Evolutionary conservation across 495 filamentous ascomycete species (phyloP), one percentile per base, ranked within the genome.

Genomic region (Cercophora scortea): DNA sequence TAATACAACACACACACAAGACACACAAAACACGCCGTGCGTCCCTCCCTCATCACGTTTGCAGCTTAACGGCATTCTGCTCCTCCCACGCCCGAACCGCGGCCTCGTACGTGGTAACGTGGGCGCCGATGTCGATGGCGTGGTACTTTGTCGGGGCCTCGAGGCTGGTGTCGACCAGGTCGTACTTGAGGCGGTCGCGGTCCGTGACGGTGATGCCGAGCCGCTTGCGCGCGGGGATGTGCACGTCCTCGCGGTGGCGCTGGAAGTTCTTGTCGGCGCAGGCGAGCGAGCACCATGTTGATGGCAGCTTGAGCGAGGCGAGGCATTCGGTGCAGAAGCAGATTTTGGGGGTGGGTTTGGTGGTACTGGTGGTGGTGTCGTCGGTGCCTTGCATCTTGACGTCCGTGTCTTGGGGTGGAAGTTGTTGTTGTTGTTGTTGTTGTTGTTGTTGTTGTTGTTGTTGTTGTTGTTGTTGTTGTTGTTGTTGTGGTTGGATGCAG

Each of bases 291-390:
- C 74, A 77, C 60, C 67, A 77, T 0, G 57, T 18, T 0, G 71
- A 66, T 0, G 63, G 54, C 3, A 61, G 47, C 34, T 67, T 65
- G 34, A 69, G 58, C 2, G 51, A 51, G 35, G 54, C 49, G 8
- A 75, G 53, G 47, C 74, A 77, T 44, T 76, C 71, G 12, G 49
- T 60, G 58, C 74, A 77, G 52, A 73, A 69, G 40, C 57, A 47
- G 5, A 57, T 5, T 47, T 49, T 40, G 45, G 11, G 45, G 32
- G 42, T 18, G 36, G 47, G n/a, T 38, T 15, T 43, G n/a, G n/a
- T 16, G 46, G 33, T 42, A 34, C 19, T 52, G 50, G 12, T 39
- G 18, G 41, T 49, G 45, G 19, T 41, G 35, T 35, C 50, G 40
- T 16, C 39, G 5, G 13, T 32, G 16, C 16, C 47, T 32, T 25